Base-by-base conservation (phyloP, 2,329 filamentous ascomycete species). In the Magnaporthiopsis poae region DNA sequence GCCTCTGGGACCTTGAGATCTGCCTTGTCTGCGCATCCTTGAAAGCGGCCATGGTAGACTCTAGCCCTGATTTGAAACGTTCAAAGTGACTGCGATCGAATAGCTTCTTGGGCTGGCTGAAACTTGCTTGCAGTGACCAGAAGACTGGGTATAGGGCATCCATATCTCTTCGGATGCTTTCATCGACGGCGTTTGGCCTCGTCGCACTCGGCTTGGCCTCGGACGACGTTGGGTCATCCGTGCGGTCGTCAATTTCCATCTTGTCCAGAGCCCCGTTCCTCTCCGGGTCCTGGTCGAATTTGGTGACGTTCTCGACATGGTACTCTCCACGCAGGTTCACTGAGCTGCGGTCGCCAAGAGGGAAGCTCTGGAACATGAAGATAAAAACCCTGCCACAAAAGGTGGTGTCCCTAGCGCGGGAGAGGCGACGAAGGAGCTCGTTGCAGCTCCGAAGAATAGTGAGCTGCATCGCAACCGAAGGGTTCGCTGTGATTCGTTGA, bases 301-400 rank as follows among this genome's bases (percentile, higher is more conserved):
- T 87, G 1, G 96, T 99, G 66, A 93, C 86, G 80, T 99, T 99
- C 73, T 98, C 95, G 33, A 90, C 87, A 73, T 99, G 95, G 71
- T 95, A 99, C 78, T 98, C 94, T 71, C 95, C 95, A 65, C 95
- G 87, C 59, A 98, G 82, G 74, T 99, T 99, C 64, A 99, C 95
- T 0, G 95, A 97, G 75, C 95, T 98, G 75, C 94, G 95, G 77
- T 99, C 96, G 39, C 94, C 94, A 0, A 99, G 82, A 1, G 95
- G 95, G 73, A 99, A 98, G 76, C 92, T 96, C 76, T 99, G 95
- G 77, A 98, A 99, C 74, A 99, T 86, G 77, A 97, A 99, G 70
- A 99, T 97, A 77, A 98, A 98, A 33, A 99, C 95, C 59, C 95
- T 86, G 21, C 95, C 95, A 74, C 95, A 99, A 75, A 99, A 99